Evolutionary conservation across 2,329 filamentous ascomycete genomes (phyloP), one percentile per base, ranked within the genome.

Genomic region (Aspergillus chevalieri): DNA sequence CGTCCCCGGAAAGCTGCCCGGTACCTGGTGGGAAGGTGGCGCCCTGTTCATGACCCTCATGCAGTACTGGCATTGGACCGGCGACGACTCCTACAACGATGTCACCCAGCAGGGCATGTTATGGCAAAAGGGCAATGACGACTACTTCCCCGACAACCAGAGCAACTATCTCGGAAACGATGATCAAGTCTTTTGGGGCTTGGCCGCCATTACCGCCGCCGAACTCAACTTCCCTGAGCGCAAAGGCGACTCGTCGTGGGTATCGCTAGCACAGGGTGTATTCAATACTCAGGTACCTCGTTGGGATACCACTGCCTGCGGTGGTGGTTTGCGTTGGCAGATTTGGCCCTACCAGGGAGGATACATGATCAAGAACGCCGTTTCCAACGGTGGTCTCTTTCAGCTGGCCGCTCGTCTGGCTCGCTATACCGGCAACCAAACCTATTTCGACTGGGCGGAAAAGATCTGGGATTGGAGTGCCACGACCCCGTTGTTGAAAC

Each of bases 61-160:
- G 47, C 87, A 93, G 61, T 93, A 93, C 66, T 94, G 87, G 87
- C 87, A 84, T 64, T 88, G 89, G 65, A 92, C 87, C 0, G 84
- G 83, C 17, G 87, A 92, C 62, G 71, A 77, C 3, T 77, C 78
- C 30, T 93, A 87, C 71, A 90, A 90, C 64, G 72, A 83, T 14
- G 71, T 87, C 33, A 80, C 82, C 14, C 78, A 76, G 33, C 76
- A 87, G 55, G 89, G 80, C 10, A 77, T 95, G 58, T 76, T 90
- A 43, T 84, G 80, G 64, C 89, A 95, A 68, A 82, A 85, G 47
- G 88, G 88, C 47, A 77, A 86, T 61, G 74, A 82, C 50, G 84
- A 92, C 63, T 93, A 86, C 65, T 91, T 92, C 83, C 86, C 89
- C 4, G 75, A 78, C 30, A 76, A 77, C 55, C 71, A 73, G 51